A percentile compares a stretch with the other conserved stretches of the same genome.
These are phyloP conservation scores for Henckelia pumila DNA, from an alignment of 257 asterid species.

Conservation along the genomic window DNA sequence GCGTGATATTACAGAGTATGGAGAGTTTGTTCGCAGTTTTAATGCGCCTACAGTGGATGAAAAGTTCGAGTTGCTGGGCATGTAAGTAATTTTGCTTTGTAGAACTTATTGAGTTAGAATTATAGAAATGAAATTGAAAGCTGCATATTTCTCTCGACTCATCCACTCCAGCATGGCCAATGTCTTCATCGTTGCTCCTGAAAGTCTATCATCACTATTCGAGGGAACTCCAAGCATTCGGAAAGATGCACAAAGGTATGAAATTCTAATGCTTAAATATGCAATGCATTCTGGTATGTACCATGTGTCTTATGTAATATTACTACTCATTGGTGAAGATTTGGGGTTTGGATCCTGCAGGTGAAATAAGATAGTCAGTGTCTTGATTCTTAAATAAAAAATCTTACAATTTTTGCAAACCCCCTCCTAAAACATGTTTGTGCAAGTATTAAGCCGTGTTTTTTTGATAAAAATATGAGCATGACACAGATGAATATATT, in stretches of 20 bases:
- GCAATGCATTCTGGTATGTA: too few relatives aligned
- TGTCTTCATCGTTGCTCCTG: slow-evolving; percentile 89
- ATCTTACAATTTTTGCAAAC: too few relatives aligned
- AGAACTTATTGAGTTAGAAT: neutral
- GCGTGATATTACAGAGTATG: slow-evolving; percentile 99
- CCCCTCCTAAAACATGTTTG: too few relatives aligned
- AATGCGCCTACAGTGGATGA: slow-evolving; percentile 98
- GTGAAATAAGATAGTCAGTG: too few relatives aligned
- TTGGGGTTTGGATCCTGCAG: too few relatives aligned
- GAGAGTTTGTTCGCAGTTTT: slow-evolving; percentile 93
- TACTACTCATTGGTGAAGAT: too few relatives aligned
- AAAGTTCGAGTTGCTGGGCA: slow-evolving; percentile 91
- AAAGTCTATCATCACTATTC: slow-evolving; percentile 80
- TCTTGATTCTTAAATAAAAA: too few relatives aligned
- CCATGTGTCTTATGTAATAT: too few relatives aligned
- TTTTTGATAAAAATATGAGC: too few relatives aligned
- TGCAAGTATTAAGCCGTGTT: too few relatives aligned
- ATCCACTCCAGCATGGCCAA: slow-evolving; percentile 64
- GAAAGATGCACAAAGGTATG: slow-evolving; percentile 90
- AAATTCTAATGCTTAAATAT: neutral
- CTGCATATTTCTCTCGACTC: slow-evolving; percentile 17
- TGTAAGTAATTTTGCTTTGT: slow-evolving; percentile 49
- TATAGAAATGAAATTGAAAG: neutral
- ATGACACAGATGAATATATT: too few relatives aligned
- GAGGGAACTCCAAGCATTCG: slow-evolving; percentile 99